Base-by-base conservation (phyloP, 306 rosid species). In the Cucurbita argyrosperma region DNA sequence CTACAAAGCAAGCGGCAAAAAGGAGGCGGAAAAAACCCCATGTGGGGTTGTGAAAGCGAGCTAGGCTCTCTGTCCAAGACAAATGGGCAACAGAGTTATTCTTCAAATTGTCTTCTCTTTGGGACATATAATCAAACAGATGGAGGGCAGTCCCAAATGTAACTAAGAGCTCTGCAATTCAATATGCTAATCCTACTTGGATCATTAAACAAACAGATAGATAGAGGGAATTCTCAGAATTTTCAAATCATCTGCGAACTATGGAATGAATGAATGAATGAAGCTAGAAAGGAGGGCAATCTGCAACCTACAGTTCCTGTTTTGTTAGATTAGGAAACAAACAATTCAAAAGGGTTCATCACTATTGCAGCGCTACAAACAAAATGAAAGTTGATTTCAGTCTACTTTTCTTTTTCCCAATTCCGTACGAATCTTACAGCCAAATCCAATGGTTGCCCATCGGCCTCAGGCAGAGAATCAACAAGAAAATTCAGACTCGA, bases 391-490 rank as follows among this genome's bases (percentile, higher is more conserved):
- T 68, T 46, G 73, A 47, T 47, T 68, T 46, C 14, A 59, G 65
- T 59, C 79, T 43, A 53, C 77, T 40, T 76, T 74, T 61, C 16
- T 58, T 39, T 62, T 38, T 62, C 49, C 58, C 56, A 72, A 77
- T 54, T 43, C 76, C 80, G 85, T 80, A 85, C 86, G 79, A 77
- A 83, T 78, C 82, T 77, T 78, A 21, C 74, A 60, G 60, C 50
- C 65, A 82, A 76, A 63, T 75, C 58, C 63, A 82, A 79, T 26
- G 74, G 74, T 60, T 21, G 60, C 79, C 51, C 77, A 79, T 71
- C 74, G 47, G 59, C 53, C 62, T 45, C 12, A 74, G 38, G 26
- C 85, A 78, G 85, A 78, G 86, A 74, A 80, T 82, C 82, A 83
- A 3, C 35, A 78, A 19, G 4, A 15, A 52, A 11, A 30, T 76